Conservation (phyloP, 176 grass and related monocot genomes). For the Juncus effusus region DNA sequence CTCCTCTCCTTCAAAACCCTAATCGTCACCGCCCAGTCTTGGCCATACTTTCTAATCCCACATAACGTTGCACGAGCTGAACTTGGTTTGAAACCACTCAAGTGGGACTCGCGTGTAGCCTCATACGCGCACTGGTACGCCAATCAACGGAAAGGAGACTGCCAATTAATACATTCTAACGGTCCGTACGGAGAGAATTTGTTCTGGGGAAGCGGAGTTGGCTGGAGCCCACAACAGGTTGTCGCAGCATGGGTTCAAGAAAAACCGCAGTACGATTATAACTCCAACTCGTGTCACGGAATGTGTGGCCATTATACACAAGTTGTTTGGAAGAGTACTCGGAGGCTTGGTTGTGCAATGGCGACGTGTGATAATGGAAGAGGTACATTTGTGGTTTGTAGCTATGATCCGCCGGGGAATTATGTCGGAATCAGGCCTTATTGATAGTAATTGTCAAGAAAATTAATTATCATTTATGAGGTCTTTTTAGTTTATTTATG, state of each 20-base stretch:
- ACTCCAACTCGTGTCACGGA: constrained; percentile 52
- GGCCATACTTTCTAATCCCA: constrained; percentile 41
- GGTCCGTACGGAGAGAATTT: constrained; percentile 84
- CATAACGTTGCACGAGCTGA: constrained; percentile 49
- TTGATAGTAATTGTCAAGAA: constrained; percentile 20
- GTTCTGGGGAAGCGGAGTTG: constrained; percentile 69
- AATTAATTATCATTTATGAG: not conserved
- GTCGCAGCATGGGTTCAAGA: constrained; percentile 63
- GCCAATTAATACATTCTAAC: constrained; percentile 66
- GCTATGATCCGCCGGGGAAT: constrained; percentile 79
- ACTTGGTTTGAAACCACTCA: constrained; percentile 37
- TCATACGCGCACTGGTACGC: constrained; percentile 60
- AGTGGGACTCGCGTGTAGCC: constrained; percentile 51
- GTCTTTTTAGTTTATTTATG: not conserved
- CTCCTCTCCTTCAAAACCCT: constrained; percentile 14
- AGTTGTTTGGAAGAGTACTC: constrained; percentile 52
- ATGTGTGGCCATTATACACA: constrained; percentile 88
- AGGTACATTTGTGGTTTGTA: constrained; percentile 63
- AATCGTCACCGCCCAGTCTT: not conserved
- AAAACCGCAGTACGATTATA: constrained; percentile 53
- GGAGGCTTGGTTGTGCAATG: constrained; percentile 43
- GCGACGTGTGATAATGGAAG: constrained; percentile 36
- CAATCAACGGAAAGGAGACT: constrained; percentile 48
- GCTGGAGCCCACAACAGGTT: constrained; percentile 52
- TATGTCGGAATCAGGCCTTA: constrained; percentile 58